phyloP scores from a whole-genome alignment of 257 asterid species.

The Prunella vulgaris region DNA sequence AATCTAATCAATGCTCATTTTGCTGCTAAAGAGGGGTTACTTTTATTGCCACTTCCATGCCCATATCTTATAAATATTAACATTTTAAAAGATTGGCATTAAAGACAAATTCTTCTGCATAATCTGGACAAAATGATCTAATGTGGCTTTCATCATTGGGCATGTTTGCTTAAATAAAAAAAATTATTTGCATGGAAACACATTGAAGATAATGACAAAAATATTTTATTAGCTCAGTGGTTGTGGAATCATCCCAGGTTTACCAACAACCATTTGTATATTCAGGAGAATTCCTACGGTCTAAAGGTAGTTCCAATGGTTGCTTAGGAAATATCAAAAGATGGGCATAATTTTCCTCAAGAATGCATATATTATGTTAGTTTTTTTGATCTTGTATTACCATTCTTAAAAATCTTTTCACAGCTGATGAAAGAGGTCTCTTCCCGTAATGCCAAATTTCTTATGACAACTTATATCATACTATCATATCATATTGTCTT shows the following conservation, averaged over 20 bases:
- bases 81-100: not conserved
- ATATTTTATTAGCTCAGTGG: slow-evolving; percentile 30
- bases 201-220: not conserved
- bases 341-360: not conserved
- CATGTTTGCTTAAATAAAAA: not conserved
- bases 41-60: too few relatives aligned
- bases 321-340: slow-evolving; percentile 30
- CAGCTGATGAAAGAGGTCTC: slow-evolving; percentile 37
- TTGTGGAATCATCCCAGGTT: slow-evolving; percentile 32
- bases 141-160: not conserved
- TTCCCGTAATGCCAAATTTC: slow-evolving; percentile 17
- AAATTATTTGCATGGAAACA: not conserved
- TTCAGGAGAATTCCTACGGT: slow-evolving; percentile 39
- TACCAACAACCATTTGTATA: slow-evolving; percentile 20
- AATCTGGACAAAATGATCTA: not conserved
- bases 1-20: too few relatives aligned
- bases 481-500: not conserved
- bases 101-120: not conserved
- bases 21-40: too few relatives aligned
- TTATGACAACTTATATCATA: too few relatives aligned
- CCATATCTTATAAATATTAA: too few relatives aligned
- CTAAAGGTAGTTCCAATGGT: slow-evolving; percentile 33
- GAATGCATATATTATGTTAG: not conserved
- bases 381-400: not conserved
- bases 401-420: not conserved